Base-by-base conservation (phyloP, 2,329 filamentous ascomycete genomes). In the Metarhizium album region DNA sequence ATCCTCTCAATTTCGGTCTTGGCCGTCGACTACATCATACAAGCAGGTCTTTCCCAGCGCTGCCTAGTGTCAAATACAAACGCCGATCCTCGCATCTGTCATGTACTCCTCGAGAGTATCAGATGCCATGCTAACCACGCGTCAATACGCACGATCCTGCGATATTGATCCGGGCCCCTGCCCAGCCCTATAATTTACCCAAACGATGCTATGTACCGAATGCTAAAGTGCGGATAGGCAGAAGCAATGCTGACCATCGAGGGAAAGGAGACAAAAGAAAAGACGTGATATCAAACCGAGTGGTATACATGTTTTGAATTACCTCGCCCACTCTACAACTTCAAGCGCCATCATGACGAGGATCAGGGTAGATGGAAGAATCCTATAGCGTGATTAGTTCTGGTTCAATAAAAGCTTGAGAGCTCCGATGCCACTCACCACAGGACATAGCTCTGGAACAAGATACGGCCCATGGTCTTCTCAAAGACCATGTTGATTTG, bases 401-500 rank as follows among this genome's bases (percentile, higher is more conserved):
- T 7, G 13, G 16, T 16, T n/a, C 6, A 22, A 14, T 11, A 8
- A 16, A 13, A n/a, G 5, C 14, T 24, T 20, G 11, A 20, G 11
- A 20, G 22, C 40, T 20, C 9, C 27, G 23, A 45, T 33, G 46
- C 43, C 49, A 74, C 83, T 70, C 73, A 88, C 88, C 90, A 95
- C 56, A 96, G 84, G 53, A 98, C 68, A 55, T 71, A 71, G 70
- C 91, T 96, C 73, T 96, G 91, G 74, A 97, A 95, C 47, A 97
- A 71, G 51, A 98, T 78, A 66, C 82, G 87, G 55, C 87, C 87
- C 90, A 98, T 97, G 46, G 93, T 89, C 18, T 85, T 82, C 74
- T 97, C 91, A 67, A 89, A 98, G 9, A 98, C 93, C 55, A 86
- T 86, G 69, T 98, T 98, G 71, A 97, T 87, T 75, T 97, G 93